These are phyloP conservation scores for Cadophora gregata DNA, from an alignment of 2,329 filamentous ascomycete species.

Conservation along the genomic window DNA sequence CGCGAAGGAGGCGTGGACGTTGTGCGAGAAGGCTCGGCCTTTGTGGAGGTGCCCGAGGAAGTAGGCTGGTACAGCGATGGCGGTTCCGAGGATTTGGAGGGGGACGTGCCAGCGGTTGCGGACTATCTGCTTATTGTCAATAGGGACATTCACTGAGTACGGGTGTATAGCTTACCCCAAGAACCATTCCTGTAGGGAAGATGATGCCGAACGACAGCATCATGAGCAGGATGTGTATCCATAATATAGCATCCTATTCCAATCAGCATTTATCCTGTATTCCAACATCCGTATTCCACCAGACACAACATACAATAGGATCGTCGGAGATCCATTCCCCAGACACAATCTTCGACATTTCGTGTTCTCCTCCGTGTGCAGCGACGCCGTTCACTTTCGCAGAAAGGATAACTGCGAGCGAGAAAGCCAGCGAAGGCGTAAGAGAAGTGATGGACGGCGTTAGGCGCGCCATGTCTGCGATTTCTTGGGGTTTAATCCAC, in stretches of 20 bases:
- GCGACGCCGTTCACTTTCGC: constrained; percentile 1
- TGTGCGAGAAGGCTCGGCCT: constrained; percentile 82
- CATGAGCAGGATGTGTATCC: constrained; percentile 92
- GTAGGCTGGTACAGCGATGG: constrained; percentile 82
- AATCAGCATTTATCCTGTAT: not conserved
- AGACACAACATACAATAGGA: constrained; percentile 15
- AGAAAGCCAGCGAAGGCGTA: constrained; percentile 3
- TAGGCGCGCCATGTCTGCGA: constrained; percentile 14
- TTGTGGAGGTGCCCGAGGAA: constrained; percentile 91
- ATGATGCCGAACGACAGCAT: constrained; percentile 87
- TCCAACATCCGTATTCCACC: not conserved
- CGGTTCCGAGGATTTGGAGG: constrained; percentile 75
- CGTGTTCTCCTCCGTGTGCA: constrained; percentile 20
- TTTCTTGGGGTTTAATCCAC: not conserved
- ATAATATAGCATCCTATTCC: constrained; percentile 77
- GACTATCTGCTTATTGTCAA: constrained; percentile 65
- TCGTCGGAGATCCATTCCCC: constrained; percentile 20
- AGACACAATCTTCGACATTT: constrained; percentile 19
- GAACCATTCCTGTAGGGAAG: constrained; percentile 93
- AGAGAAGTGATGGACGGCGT: not conserved
- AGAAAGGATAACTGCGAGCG: constrained; percentile 11
- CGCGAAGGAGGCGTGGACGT: constrained; percentile 83
- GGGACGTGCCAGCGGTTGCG: constrained; percentile 96
- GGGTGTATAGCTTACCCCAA: constrained; percentile 66
- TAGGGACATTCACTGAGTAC: constrained; percentile 43